These are phyloP conservation scores for Penicillium sp. DNA, from an alignment of 2,329 filamentous ascomycete genomes.

Conservation along the genomic window DNA sequence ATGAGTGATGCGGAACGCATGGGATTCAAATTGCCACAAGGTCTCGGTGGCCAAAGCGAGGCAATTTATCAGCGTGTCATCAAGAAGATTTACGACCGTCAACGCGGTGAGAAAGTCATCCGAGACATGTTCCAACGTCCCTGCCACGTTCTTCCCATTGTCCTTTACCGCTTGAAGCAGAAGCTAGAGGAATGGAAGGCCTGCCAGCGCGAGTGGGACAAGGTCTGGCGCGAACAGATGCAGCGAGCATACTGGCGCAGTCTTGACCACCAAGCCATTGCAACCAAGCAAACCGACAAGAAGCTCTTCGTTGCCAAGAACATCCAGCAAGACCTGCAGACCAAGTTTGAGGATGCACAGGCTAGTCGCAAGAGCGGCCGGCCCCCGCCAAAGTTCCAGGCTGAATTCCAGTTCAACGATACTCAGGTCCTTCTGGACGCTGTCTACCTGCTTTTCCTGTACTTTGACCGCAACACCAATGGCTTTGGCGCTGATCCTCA, in stretches of 20 bases:
- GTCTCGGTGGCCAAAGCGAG: slow-evolving; percentile 87
- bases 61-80: slow-evolving; percentile 96
- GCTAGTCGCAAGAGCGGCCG: slow-evolving; percentile 64
- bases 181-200: slow-evolving; percentile 98
- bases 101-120: slow-evolving; percentile 80
- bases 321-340: slow-evolving; percentile 85
- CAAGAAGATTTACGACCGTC: slow-evolving; percentile 92
- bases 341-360: slow-evolving; percentile 86
- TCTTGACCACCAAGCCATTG: slow-evolving; percentile 92
- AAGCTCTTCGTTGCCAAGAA: slow-evolving; percentile 87
- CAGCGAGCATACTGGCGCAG: slow-evolving; percentile 94
- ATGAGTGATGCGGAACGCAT: slow-evolving; percentile 72
- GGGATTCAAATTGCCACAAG: slow-evolving; percentile 74
- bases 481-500: slow-evolving; percentile 65
- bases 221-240: slow-evolving; percentile 96
- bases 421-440: slow-evolving; percentile 62
- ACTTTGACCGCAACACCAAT: slow-evolving; percentile 48
- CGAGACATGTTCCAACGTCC: slow-evolving; percentile 82
- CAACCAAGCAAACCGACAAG: slow-evolving; percentile 86
- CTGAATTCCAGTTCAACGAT: slow-evolving; percentile 71
- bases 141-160: slow-evolving; percentile 81
- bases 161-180: slow-evolving; percentile 86
- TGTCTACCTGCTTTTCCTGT: slow-evolving; percentile 49
- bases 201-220: slow-evolving; percentile 96
- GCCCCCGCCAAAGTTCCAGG: slow-evolving; percentile 68